Evolutionary conservation across 225 moss, liverwort and hornwort genomes (phyloP), one percentile per base, ranked within the genome.

Genomic region (Bryum argenteum): DNA sequence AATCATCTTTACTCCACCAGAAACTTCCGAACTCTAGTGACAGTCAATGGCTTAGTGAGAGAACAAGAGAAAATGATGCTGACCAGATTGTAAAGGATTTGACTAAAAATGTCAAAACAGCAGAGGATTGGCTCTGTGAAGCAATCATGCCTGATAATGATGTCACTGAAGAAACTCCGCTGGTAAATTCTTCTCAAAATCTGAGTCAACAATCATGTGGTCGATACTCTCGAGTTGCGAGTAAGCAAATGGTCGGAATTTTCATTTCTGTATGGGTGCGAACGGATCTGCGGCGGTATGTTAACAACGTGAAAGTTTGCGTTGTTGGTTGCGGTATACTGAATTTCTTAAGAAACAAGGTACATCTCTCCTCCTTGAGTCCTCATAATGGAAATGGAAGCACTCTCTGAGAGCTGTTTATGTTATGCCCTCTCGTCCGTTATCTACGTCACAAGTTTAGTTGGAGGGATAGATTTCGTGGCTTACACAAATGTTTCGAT

Each of bases 241-340:
- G 97, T 72, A 98, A 94, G 74, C 97, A 98, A 78, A 92, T 94
- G 94, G 97, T 98, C 73, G 97, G 97, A 74, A 55, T 98, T 33
- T 92, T 98, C 69, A 80, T 94, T 54, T 82, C 92, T 57, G 78
- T 98, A 50, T 98, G 94, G 97, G 92, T 94, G 69, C 83, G 91
- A 66, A 77, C 92, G 21, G 87, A 87, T 24, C 84, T 98, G 26
- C 83, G 92, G 45, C 84, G 82, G 42, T 59, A 82, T 71, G 70
- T 85, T 19, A 79, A 79, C 71, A 82, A 85, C 67, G 63, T 82
- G 9, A 85, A 82, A 82, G 85, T 82, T 70, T 77, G 77, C 54
- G 77, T 85, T 50, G 67, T 85, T 75, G 94, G 92, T 55, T 91
- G 92, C 61, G 94, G 94, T 61, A 91, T 98, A 60, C 80, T 98